These are phyloP conservation scores for Hypoxylon rubiginosum DNA, from an alignment of 2,329 filamentous ascomycete species.

Conservation along the genomic window DNA sequence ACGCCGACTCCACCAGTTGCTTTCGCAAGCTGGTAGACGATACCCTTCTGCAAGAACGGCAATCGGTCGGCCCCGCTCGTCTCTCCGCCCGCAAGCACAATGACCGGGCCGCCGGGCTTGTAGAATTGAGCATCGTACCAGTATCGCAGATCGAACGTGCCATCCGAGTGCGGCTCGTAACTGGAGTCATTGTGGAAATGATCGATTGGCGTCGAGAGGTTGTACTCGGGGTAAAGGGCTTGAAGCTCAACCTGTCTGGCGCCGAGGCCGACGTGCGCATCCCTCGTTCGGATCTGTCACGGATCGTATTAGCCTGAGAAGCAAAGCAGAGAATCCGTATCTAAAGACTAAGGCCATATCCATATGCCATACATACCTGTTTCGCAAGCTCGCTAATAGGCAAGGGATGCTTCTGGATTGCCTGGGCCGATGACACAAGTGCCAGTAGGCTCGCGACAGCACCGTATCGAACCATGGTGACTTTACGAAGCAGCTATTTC, in stretches of 20 bases:
- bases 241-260: constrained; percentile 37
- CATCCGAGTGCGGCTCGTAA: constrained; percentile 82
- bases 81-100: constrained; percentile 82
- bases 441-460: constrained; percentile 38
- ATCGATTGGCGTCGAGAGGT: constrained; percentile 71
- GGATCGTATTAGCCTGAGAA: constrained; percentile 19
- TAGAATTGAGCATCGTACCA: constrained; percentile 87
- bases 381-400: constrained; percentile 50
- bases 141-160: constrained; percentile 78
- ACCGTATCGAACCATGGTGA: constrained; percentile 37
- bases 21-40: constrained; percentile 77
- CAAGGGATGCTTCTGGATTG: constrained; percentile 46
- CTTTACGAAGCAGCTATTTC: constrained; percentile 5
- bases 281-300: constrained; percentile 36
- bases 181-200: constrained; percentile 85
- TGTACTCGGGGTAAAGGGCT: constrained; percentile 56
- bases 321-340: neutral
- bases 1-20: constrained; percentile 82
- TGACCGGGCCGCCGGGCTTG: constrained; percentile 81
- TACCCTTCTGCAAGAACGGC: constrained; percentile 81
- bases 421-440: constrained; percentile 43
- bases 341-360: neutral
- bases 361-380: constrained; percentile 33
- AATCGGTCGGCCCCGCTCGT: constrained; percentile 73
- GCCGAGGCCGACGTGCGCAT: constrained; percentile 19